phyloP scores from a whole-genome alignment of 352 stramenopile species.

The Halophytophthora polymorphica region DNA sequence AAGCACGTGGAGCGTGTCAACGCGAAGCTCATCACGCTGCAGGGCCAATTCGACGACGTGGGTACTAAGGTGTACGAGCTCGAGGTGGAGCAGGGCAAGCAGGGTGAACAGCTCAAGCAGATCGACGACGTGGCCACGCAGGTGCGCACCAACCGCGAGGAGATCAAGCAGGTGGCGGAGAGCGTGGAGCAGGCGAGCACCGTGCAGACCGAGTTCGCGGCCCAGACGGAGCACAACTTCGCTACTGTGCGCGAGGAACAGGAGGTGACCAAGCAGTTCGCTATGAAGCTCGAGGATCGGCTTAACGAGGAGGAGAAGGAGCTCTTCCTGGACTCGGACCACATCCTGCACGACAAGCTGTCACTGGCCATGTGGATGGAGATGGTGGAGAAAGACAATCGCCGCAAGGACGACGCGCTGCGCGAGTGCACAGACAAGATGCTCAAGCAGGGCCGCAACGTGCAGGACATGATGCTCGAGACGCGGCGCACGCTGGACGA shows the following conservation, averaged over 20 bases:
- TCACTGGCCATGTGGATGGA: conserved; percentile 84
- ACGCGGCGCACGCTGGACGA: conserved; percentile 76
- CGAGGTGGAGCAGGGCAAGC: conserved; percentile 50
- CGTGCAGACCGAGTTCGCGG: conserved; percentile 48
- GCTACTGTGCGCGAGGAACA: conserved; percentile 54
- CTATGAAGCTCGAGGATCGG: conserved; percentile 81
- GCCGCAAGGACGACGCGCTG: conserved; percentile 70
- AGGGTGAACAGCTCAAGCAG: conserved; percentile 63
- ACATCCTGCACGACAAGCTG: conserved; percentile 76
- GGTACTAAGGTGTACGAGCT: conserved; percentile 64
- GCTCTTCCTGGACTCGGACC: conserved; percentile 73
- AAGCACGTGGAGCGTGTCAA: conserved; percentile 80
- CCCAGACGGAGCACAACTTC: conserved; percentile 52
- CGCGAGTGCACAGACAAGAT: conserved; percentile 81
- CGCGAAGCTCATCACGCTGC: conserved; percentile 70
- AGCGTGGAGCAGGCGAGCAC: conserved; percentile 42
- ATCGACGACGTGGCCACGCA: conserved; percentile 66
- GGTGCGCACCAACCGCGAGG: conserved; percentile 47
- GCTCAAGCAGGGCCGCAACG: conserved; percentile 74
- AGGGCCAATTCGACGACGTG: conserved; percentile 71
- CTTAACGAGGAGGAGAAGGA: conserved; percentile 84
- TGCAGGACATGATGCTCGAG: conserved; percentile 87
- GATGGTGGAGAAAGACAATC: conserved; percentile 61
- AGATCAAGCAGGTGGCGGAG: conserved; percentile 41
- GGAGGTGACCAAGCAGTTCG: conserved; percentile 76